Percentiles rank a stretch among this genome's conserved stretches.
Evolutionary conservation across 371 early-diverging fungal species (phyloP).

Genomic region (Mucor ambiguus): DNA sequence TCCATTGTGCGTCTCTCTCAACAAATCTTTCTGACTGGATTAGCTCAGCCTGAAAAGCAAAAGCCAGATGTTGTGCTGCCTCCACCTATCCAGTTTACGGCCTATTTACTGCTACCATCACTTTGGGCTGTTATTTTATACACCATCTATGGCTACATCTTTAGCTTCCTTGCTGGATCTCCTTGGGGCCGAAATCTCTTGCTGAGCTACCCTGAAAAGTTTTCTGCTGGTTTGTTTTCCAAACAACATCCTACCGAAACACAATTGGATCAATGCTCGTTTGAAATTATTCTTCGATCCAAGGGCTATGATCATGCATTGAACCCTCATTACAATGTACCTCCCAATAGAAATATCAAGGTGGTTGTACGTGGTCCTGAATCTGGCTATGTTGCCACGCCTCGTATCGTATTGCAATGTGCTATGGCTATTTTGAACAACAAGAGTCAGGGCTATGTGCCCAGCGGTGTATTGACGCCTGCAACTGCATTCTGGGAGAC

Average conservation of each 20-base stretch:
- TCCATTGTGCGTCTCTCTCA: conserved; percentile 62
- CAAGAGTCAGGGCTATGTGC: conserved; percentile 40
- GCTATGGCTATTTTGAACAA: conserved; percentile 50
- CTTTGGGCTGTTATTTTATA: conserved; percentile 46
- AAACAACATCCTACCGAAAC: conserved; percentile 60
- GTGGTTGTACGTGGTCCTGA: conserved; percentile 64
- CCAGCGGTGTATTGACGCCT: conserved; percentile 66
- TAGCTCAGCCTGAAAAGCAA: conserved; percentile 28
- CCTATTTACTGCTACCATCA: conserved; percentile 58
- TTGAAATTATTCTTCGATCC: conserved; percentile 55
- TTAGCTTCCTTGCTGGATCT: conserved; percentile 51
- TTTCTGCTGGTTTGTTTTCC: conserved; percentile 56
- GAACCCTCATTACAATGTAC: conserved; percentile 14
- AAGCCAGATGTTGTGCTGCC: conserved; percentile 28
- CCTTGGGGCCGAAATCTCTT: conserved; percentile 62
- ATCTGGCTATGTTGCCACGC: conserved; percentile 66
- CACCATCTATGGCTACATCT: conserved; percentile 42
- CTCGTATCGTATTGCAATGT: conserved; percentile 59
- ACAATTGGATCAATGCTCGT: conserved; percentile 59
- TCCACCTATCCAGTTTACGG: conserved; percentile 64
- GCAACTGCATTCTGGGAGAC: conserved; percentile 65
- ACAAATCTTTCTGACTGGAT: conserved; percentile 45
- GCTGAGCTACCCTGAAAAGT: conserved; percentile 59
- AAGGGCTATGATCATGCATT: conserved; percentile 52
- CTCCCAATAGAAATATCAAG: conserved; percentile 49